Conservation (phyloP, 2,329 filamentous ascomycete species). For the Sclerotinia spermophila region DNA sequence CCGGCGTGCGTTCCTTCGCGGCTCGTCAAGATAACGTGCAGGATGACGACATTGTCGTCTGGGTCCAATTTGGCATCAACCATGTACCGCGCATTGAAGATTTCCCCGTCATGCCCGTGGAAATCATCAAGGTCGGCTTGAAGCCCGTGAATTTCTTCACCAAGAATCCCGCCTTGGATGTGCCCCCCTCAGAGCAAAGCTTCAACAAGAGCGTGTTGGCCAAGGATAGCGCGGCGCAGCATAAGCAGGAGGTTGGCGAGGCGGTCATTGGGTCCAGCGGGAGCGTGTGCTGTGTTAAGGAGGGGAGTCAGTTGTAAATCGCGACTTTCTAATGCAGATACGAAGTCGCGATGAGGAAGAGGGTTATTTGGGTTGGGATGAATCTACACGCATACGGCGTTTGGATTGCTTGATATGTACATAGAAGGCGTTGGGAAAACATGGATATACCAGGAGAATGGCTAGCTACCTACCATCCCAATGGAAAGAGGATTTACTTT, state of each 20-base stretch:
- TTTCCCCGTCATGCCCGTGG: constrained; percentile 66
- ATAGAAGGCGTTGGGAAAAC: background rate
- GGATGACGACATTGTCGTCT: constrained; percentile 54
- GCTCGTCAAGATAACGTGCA: constrained; percentile 47
- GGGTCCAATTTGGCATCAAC: constrained; percentile 58
- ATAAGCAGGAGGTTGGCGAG: constrained; percentile 7
- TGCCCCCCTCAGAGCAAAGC: constrained; percentile 45
- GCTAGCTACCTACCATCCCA: constrained; percentile 14
- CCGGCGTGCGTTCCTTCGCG: constrained; percentile 53
- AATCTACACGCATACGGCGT: background rate
- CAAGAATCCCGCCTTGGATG: constrained; percentile 49
- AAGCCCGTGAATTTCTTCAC: constrained; percentile 52
- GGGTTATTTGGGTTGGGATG: background rate
- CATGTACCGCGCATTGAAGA: constrained; percentile 63
- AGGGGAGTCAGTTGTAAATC: constrained; percentile 18
- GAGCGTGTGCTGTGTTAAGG: constrained; percentile 16
- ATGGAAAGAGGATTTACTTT: background rate
- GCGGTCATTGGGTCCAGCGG: constrained; percentile 12
- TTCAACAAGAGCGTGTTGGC: constrained; percentile 39
- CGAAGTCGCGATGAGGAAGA: background rate
- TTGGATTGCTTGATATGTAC: background rate
- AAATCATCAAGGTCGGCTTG: constrained; percentile 48
- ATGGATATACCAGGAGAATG: constrained; percentile 17
- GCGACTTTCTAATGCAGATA: too few relatives aligned
- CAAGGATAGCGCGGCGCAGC: background rate